These are phyloP conservation scores for Jackrogersella multiformis DNA, from an alignment of 495 filamentous ascomycete species.

Conservation along the genomic window DNA sequence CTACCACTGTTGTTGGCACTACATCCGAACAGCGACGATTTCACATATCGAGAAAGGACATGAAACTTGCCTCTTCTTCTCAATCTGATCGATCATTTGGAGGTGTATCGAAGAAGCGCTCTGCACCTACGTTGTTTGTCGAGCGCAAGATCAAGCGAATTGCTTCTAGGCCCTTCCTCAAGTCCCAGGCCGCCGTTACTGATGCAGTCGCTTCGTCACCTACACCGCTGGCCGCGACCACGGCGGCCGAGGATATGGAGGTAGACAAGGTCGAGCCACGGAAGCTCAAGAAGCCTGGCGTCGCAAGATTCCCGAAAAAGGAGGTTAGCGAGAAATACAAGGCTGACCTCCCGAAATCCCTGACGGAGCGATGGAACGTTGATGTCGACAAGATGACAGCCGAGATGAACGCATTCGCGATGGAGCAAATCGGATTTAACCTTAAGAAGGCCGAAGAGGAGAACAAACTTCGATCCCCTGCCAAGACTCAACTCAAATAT, in stretches of 20 bases:
- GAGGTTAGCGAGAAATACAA: conserved; percentile 35
- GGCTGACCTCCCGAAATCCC: conserved; percentile 52
- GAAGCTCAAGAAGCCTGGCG: conserved; percentile 45
- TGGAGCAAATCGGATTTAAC: conserved; percentile 59
- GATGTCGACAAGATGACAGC: conserved; percentile 57
- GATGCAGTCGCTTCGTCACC: conserved; percentile 9
- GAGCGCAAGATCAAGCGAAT: conserved; percentile 55
- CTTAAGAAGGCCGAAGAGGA: conserved; percentile 50
- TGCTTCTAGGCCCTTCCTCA: conserved; percentile 30
- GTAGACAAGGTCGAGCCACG: conserved; percentile 33
- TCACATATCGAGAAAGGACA: conserved; percentile 56
- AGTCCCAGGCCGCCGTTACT: conserved; percentile 29
- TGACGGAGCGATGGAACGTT: conserved; percentile 50
- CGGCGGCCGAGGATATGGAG: conserved; percentile 31
- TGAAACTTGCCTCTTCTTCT: conserved; percentile 41
- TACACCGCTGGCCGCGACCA: neutral
- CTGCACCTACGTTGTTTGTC: conserved; percentile 56
- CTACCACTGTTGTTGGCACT: neutral
- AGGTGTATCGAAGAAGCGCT: conserved; percentile 50
- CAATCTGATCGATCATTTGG: conserved; percentile 29
- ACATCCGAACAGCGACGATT: conserved; percentile 52
- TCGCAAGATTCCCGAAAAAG: conserved; percentile 35
- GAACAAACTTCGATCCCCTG: conserved; percentile 25
- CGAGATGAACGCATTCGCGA: conserved; percentile 60
- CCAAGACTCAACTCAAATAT: conserved; percentile 44